Evolutionary conservation across 1,284 basidiomycete genomes (phyloP).

Genomic region (Omphalotus olearius): DNA sequence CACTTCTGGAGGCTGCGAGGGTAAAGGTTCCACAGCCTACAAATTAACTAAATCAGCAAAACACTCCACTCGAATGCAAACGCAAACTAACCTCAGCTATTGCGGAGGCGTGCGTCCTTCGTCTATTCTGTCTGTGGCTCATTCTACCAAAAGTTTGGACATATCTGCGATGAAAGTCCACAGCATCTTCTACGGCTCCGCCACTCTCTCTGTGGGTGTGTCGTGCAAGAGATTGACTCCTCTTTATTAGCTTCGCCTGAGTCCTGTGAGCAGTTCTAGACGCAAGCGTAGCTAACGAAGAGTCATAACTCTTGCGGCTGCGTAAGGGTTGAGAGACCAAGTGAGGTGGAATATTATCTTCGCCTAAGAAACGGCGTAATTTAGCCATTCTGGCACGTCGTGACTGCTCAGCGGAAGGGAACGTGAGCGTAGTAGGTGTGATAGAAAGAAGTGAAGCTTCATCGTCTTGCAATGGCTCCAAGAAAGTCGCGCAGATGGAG

Average conservation of each 20-base stretch:
- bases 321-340: constrained; percentile 20
- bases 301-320: constrained; percentile 11
- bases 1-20: no score
- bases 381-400: constrained; percentile 34
- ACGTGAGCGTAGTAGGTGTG: neutral
- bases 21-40: no score
- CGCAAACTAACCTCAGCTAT: no score
- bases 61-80: no score
- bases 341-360: constrained; percentile 32
- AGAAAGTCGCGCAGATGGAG: neutral
- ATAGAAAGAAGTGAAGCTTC: neutral
- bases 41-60: no score
- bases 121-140: neutral
- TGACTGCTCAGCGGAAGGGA: constrained; percentile 16
- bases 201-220: constrained; percentile 1
- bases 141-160: constrained; percentile 20
- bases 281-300: neutral
- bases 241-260: neutral
- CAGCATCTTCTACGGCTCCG: constrained; percentile 7
- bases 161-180: constrained; percentile 18
- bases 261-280: neutral
- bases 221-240: constrained; percentile 4
- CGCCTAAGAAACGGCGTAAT: constrained; percentile 35
- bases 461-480: neutral
- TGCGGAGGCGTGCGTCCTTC: no score